phyloP scores from a whole-genome alignment of 768 basidiomycete genomes.

The Dendrothele bispora region DNA sequence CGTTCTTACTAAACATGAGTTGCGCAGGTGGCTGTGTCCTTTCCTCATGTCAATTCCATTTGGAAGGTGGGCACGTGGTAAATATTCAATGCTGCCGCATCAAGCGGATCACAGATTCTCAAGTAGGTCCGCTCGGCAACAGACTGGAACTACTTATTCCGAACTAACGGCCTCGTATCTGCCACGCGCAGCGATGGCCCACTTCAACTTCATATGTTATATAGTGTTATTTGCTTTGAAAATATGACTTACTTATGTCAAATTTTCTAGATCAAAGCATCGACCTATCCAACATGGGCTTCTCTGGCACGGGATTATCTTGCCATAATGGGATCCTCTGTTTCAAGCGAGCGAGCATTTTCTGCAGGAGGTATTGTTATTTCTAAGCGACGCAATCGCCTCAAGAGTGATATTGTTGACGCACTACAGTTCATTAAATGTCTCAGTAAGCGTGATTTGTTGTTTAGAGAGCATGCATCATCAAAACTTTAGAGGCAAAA shows the following conservation, averaged over 20 bases:
- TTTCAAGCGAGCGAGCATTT: constrained; percentile 41
- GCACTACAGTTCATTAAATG: constrained; percentile 23
- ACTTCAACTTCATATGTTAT: too few relatives aligned
- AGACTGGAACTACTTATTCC: too few relatives aligned
- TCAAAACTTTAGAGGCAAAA: background rate
- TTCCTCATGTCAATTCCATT: too few relatives aligned
- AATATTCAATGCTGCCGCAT: too few relatives aligned
- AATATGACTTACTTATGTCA: background rate
- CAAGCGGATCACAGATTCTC: too few relatives aligned
- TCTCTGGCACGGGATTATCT: constrained; percentile 37
- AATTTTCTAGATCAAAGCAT: constrained; percentile 19
- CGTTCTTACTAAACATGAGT: too few relatives aligned
- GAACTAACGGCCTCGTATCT: too few relatives aligned
- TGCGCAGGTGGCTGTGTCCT: too few relatives aligned
- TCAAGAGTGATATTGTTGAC: constrained; percentile 25
- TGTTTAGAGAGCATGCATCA: constrained; percentile 5
- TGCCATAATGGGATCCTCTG: constrained; percentile 36
- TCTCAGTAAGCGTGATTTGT: constrained; percentile 6
- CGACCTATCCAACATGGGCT: constrained; percentile 31
- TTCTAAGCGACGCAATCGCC: constrained; percentile 17
- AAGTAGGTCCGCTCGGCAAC: too few relatives aligned
- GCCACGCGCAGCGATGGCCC: too few relatives aligned
- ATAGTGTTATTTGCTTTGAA: constrained; percentile 9
- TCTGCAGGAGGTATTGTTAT: constrained; percentile 38
- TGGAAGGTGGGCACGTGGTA: too few relatives aligned